These are phyloP conservation scores for Plasmodium gonderi DNA, from an alignment of 169 alveolate genomes.

Conservation along the genomic window DNA sequence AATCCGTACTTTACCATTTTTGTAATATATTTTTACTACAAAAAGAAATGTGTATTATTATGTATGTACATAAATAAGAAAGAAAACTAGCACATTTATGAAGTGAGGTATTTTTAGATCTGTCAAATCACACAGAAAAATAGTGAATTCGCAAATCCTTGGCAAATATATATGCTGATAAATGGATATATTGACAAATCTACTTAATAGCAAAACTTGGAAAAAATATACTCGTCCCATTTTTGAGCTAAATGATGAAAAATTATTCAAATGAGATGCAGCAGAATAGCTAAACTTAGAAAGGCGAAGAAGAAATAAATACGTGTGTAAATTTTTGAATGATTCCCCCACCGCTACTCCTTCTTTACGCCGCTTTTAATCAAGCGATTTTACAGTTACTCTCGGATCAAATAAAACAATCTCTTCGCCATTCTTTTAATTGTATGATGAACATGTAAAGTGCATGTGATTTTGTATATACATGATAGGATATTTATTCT, in stretches of 20 bases:
- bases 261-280: no score
- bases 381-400: not conserved
- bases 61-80: conserved; percentile 5
- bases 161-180: not conserved
- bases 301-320: not conserved
- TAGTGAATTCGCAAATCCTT: not conserved
- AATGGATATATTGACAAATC: not conserved
- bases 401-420: not conserved
- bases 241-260: not conserved
- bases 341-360: not conserved
- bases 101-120: no score
- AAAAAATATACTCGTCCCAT: not conserved
- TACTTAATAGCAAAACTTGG: not conserved
- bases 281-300: not conserved
- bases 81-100: no score
- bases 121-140: not conserved
- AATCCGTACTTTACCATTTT: not conserved
- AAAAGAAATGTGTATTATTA: not conserved
- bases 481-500: not conserved
- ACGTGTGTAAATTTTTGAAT: not conserved
- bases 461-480: not conserved
- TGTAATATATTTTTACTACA: not conserved
- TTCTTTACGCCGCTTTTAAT: not conserved
- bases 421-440: not conserved
- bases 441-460: not conserved